Evolutionary conservation across 2,329 filamentous ascomycete genomes (phyloP).

Genomic region (Hirsutella rhossiliensis): DNA sequence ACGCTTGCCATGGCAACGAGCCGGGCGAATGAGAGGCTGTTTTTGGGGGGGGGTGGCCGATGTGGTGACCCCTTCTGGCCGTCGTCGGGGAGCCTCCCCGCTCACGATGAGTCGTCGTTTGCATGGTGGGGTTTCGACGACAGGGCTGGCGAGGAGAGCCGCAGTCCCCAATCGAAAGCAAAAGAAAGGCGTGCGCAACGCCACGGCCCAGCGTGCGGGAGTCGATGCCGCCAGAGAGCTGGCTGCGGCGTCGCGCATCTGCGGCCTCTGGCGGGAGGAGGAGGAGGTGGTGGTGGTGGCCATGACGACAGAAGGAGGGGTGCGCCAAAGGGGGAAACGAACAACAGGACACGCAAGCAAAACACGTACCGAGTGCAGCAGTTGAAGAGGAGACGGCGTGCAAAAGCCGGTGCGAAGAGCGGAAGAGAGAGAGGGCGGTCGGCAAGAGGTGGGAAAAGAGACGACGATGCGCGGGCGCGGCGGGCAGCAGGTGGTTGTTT

Average conservation of each 20-base stretch:
- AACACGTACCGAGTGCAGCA: constrained; percentile 5
- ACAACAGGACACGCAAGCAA: constrained; percentile 3
- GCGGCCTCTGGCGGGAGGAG: constrained; percentile 5
- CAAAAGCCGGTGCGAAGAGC: neutral
- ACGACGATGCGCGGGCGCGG: constrained; percentile 8
- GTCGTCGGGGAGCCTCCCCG: too few relatives aligned
- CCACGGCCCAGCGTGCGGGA: too few relatives aligned
- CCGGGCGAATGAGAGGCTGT: neutral
- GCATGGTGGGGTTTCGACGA: too few relatives aligned
- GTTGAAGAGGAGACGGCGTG: neutral
- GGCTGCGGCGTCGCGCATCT: neutral
- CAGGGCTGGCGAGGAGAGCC: too few relatives aligned
- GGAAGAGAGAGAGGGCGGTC: neutral
- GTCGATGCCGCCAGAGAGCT: neutral
- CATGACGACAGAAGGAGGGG: constrained; percentile 28
- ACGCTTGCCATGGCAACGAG: neutral
- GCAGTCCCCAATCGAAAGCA: too few relatives aligned
- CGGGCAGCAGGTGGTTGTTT: constrained; percentile 6
- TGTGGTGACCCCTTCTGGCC: too few relatives aligned
- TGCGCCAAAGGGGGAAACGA: constrained; percentile 6
- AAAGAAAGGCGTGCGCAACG: too few relatives aligned
- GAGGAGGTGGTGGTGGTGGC: constrained; percentile 13
- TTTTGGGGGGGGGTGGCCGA: too few relatives aligned
- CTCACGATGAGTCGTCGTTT: too few relatives aligned
- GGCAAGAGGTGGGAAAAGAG: neutral